Base-by-base conservation (phyloP, 495 filamentous ascomycete genomes). In the Aspergillus wentii region DNA sequence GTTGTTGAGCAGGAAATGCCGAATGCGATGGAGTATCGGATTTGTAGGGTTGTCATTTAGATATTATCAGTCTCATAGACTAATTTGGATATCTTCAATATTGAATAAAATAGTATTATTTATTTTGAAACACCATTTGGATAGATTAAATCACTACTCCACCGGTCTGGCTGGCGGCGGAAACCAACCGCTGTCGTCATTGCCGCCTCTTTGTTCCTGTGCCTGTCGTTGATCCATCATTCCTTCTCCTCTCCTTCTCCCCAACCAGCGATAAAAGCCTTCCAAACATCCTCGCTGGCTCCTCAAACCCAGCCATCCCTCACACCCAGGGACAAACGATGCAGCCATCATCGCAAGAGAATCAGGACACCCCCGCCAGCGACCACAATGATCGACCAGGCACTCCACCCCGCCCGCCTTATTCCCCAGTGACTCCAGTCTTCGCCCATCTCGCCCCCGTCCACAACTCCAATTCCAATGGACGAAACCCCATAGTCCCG, bases 371-470 rank as follows among this genome's bases (percentile, higher is more conserved):
- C n/a, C 6, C 31, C 15, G 14, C 31, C 8, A 28, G 4, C 20
- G 19, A 23, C 35, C 31, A 27, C 13, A 39, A 46, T 28, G 51
- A 56, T 35, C 57, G 62, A 16, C 56, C 60, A 27, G 56, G 59
- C 19, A 71, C 68, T 15, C 68, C 68, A 33, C 66, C 66, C 28
- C 62, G 60, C 19, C 68, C 68, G 17, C 62, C 68, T 6, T 72
- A 71, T 46, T 72, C 68, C 21, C 68, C 68, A 15, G 63, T 72
- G 18, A 72, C 68, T 3, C 68, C 68, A 7, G 62, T 64, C 21
- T 58, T 71, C 40, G 52, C 62, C 17, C 62, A 66, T 35, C 62
- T 69, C 8, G 57, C 57, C 22, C 59, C 60, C 14, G 51, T 66
- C 40, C 40, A 25, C 18, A 41, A 26, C 33, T n/a, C 17, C 37